Percentiles rank a stretch among this genome's conserved stretches.
Evolutionary conservation across 495 filamentous ascomycete genomes (phyloP).

Genomic region (Aspergillus baeticus): DNA sequence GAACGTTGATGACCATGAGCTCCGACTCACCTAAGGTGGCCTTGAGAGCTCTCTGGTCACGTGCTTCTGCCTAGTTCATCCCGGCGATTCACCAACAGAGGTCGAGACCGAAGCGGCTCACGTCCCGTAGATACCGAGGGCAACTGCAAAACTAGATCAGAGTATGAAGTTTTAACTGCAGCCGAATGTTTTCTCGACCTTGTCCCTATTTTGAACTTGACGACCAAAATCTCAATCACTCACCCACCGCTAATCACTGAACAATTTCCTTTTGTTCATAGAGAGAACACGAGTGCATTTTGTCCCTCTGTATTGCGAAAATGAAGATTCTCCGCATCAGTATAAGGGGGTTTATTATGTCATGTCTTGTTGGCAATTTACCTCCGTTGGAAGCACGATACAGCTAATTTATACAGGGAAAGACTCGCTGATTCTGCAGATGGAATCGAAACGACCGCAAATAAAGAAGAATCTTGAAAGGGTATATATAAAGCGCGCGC

Average conservation of each 20-base stretch:
- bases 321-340: too few relatives aligned
- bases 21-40: slow-evolving; percentile 22
- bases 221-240: too few relatives aligned
- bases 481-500: not conserved
- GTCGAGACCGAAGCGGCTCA: not conserved
- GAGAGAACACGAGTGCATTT: too few relatives aligned
- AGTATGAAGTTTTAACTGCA: not conserved
- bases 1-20: not conserved
- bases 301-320: too few relatives aligned
- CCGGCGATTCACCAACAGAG: slow-evolving; percentile 5
- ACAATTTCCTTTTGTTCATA: too few relatives aligned
- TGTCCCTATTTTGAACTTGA: not conserved
- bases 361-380: too few relatives aligned
- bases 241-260: too few relatives aligned
- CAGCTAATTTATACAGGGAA: not conserved
- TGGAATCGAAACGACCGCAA: not conserved
- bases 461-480: not conserved
- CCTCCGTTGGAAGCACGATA: not conserved
- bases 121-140: not conserved
- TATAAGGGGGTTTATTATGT: too few relatives aligned
- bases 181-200: not conserved
- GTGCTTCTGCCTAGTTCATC: slow-evolving; percentile 28
- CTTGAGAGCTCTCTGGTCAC: slow-evolving; percentile 34
- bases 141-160: not conserved
- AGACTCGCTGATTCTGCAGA: not conserved